These are phyloP conservation scores for Teunomyces pallodes DNA, from an alignment of 805 yeast species.

Conservation along the genomic window DNA sequence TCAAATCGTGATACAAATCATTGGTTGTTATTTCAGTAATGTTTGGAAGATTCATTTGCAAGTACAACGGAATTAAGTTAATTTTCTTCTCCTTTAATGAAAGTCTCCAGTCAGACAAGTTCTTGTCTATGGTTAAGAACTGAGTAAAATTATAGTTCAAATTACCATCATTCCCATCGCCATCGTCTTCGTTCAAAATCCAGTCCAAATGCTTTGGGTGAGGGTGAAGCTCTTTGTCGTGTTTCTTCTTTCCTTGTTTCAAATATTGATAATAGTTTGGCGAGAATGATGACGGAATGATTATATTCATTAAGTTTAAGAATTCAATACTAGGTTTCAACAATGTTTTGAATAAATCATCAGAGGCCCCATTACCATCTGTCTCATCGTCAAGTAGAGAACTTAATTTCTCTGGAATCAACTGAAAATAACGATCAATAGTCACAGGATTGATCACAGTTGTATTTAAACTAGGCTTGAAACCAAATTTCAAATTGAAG, in stretches of 20 bases:
- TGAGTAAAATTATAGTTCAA: conserved; percentile 44
- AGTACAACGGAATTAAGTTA: conserved; percentile 15
- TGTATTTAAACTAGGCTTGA: conserved; percentile 45
- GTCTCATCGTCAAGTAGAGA: conserved; percentile 24
- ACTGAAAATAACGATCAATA: conserved; percentile 42
- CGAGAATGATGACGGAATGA: conserved; percentile 46
- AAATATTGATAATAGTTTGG: conserved; percentile 45
- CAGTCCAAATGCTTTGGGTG: conserved; percentile 31
- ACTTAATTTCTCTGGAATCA: conserved; percentile 43
- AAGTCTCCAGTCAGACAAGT: conserved; percentile 40
- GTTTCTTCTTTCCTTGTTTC: conserved; percentile 19
- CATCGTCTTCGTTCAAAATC: conserved; percentile 46
- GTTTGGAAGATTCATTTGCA: conserved; percentile 26
- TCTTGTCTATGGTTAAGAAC: conserved; percentile 41
- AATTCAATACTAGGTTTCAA: conserved; percentile 43
- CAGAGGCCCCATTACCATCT: conserved; percentile 18
- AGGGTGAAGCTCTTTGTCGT: conserved; percentile 19
- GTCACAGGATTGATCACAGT: conserved; percentile 48
- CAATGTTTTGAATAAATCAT: conserved; percentile 34
- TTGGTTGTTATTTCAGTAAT: conserved; percentile 19
- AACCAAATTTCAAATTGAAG: conserved; percentile 43
- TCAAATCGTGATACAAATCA: conserved; percentile 31
- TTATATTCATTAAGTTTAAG: conserved; percentile 41
- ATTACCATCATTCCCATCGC: conserved; percentile 48
- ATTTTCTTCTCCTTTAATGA: conserved; percentile 30